Evolutionary conservation across 352 stramenopile genomes (phyloP), one percentile per base, ranked within the genome.

Genomic region (Pythium vanterpoolii): DNA sequence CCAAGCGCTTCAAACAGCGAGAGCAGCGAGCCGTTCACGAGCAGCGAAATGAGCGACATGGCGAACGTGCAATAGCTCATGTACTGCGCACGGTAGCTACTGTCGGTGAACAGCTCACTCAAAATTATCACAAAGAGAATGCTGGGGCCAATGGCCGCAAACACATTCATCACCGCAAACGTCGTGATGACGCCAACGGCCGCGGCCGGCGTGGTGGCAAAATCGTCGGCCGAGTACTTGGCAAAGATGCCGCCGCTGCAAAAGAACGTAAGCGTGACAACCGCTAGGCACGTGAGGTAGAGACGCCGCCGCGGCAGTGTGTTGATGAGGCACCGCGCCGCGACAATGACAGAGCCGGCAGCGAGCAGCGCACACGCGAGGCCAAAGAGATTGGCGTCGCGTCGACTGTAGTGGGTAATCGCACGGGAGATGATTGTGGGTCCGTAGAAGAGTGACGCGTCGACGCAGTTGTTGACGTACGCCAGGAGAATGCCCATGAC

Each of bases 1-100:
- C 86, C 81, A 10, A 90, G 60, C 43, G 60, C 66, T 60, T 90
- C 72, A 43, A 95, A 95, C 14, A 93, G 66, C 38, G 81, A 77
- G 14, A 95, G 73, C 72, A 95, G 69, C 43, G 83, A 80, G 40
- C 86, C 86, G 60, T 95, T 95, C 33, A 93, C 75, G 44, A 93
- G 70, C 51, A 93, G 68, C 51, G 86, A 93, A 48, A 93, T 83
- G 49, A 91, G 74, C 49, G 85, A 95, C 85, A 95, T 95, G 38
- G 83, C 67, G 62, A 95, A 95, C 38, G 85, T 95, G 62, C 85
- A 95, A 71, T 91, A 93, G 74, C 85, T 93, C 83, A 93, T 95
- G 76, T 90, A 93, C 21, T 72, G 66, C 26, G 85, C 85, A 19
- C 85, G 85, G 59, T 92, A 89, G 65, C 72, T 88, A 59, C 73